Evolutionary conservation across 2,329 filamentous ascomycete genomes (phyloP), one percentile per base, ranked within the genome.

Genomic region (Cladorrhinum sp.): DNA sequence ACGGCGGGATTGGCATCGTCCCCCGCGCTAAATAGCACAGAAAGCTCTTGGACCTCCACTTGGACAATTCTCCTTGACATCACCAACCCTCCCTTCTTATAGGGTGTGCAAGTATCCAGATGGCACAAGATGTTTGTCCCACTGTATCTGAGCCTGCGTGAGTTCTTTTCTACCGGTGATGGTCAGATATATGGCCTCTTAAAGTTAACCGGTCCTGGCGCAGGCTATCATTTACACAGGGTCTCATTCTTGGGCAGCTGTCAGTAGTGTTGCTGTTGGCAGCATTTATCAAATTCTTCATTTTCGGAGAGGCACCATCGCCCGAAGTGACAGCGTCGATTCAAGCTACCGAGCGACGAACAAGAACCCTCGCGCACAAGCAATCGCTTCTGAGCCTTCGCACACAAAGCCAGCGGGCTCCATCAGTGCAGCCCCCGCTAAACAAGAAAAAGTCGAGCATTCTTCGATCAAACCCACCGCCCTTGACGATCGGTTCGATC

Each of bases 241-340:
- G 95, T 25, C 89, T 99, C 68, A 86, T 99, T 53, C 82, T 98
- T 29, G 95, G 95, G 54, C 95, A 99, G 75, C 82, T 99, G 55
- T 96, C 92, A 1, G 90, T 99, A 50, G 91, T 96, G 13, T 79
- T 98, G 23, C 82, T 99, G 41, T 86, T 99, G 63, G 93, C 92
- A 65, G 91, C 90, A 67, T 98, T 99, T 77, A 98, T 99, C 76
- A 96, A 96, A 74, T 99, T 97, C 85, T 99, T 99, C 84, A 98
- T 99, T 72, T 98, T 99, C 72, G 95, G 95, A 68, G 72, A 36
- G 32, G 32, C 32, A 12, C 92, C 92, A 0, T 92, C 90, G 1
- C 83, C 92, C 63, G 92, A 96, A 65, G 86, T 89, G 57, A 91
- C 89, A 20, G 91, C 92, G 10, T 82, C 91, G 7, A 79, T 89